Evolutionary conservation across 1,284 basidiomycete species (phyloP).

Genomic region (Ustilago xerochloae): DNA sequence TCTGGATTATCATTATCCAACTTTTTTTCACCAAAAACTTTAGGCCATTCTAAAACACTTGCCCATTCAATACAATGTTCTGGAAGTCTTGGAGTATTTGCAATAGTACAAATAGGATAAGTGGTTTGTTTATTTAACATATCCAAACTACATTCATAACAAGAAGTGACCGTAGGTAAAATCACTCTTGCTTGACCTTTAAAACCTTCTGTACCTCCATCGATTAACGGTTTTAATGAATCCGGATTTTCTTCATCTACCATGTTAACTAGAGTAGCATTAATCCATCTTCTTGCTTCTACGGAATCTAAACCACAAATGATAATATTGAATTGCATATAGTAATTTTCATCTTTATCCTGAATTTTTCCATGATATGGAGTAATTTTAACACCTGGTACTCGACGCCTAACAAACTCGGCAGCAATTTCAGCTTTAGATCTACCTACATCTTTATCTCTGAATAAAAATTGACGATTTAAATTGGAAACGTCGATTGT

Average conservation of each 20-base stretch:
- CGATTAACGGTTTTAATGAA: constrained; percentile 96
- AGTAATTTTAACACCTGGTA: constrained; percentile 91
- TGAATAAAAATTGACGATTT: constrained; percentile 97
- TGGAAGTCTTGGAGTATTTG: constrained; percentile 95
- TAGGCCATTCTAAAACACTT: constrained; percentile 98
- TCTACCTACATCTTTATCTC: constrained; percentile 89
- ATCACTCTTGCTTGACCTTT: constrained; percentile 98
- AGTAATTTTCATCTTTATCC: constrained; percentile 95
- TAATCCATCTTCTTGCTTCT: constrained; percentile 93
- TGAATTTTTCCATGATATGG: constrained; percentile 98
- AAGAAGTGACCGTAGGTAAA: constrained; percentile 91
- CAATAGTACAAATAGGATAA: constrained; percentile 98
- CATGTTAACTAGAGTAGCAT: constrained; percentile 93
- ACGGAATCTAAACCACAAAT: constrained; percentile 96
- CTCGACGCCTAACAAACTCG: constrained; percentile 83
- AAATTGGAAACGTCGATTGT: constrained; percentile 99
- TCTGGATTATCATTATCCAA: constrained; percentile 83
- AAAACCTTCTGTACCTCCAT: constrained; percentile 99
- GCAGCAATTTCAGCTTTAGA: constrained; percentile 94
- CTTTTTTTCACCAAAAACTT: constrained; percentile 76
- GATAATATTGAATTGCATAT: constrained; percentile 94
- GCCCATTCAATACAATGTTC: constrained; percentile 99
- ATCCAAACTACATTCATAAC: constrained; percentile 97
- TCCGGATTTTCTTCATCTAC: constrained; percentile 85
- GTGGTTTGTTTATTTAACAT: constrained; percentile 97